Conservation (phyloP, 1,139 yeast species). For the Suhomyces bolitotheri region DNA sequence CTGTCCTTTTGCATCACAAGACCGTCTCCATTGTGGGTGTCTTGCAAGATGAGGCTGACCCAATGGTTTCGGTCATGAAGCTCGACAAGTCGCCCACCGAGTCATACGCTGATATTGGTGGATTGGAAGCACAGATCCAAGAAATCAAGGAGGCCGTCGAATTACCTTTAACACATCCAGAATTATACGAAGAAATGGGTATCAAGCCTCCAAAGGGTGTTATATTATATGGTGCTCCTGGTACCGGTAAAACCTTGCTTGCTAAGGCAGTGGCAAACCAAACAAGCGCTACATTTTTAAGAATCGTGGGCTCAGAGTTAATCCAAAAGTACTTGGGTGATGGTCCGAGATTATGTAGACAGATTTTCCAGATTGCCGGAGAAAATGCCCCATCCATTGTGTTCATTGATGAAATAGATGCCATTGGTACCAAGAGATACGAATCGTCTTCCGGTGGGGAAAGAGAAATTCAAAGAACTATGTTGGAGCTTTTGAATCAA, state of each 20-base stretch:
- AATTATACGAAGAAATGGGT: slow-evolving; percentile 98
- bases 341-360: slow-evolving; percentile 94
- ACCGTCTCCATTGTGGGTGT: slow-evolving; percentile 95
- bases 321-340: slow-evolving; percentile 97
- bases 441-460: slow-evolving; percentile 97
- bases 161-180: slow-evolving; percentile 96
- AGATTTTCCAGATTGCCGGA: slow-evolving; percentile 93
- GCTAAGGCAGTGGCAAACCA: slow-evolving; percentile 99
- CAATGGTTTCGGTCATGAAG: slow-evolving; percentile 97
- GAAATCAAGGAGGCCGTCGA: slow-evolving; percentile 98
- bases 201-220: slow-evolving; percentile 99
- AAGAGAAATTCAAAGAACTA: slow-evolving; percentile 96
- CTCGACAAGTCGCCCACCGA: slow-evolving; percentile 97
- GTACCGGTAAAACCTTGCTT: slow-evolving; percentile 95
- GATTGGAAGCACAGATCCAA: slow-evolving; percentile 92
- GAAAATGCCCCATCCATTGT: slow-evolving; percentile 98
- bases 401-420: slow-evolving; percentile 98
- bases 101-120: slow-evolving; percentile 96
- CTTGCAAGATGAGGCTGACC: slow-evolving; percentile 94
- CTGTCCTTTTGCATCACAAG: slow-evolving; percentile 92
- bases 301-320: slow-evolving; percentile 96
- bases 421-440: slow-evolving; percentile 96
- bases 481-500: slow-evolving; percentile 95
- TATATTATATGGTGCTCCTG: slow-evolving; percentile 97
- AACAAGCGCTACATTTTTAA: slow-evolving; percentile 91